These are phyloP conservation scores for Myxozyma geophila DNA, from an alignment of 805 yeast species.

Conservation along the genomic window DNA sequence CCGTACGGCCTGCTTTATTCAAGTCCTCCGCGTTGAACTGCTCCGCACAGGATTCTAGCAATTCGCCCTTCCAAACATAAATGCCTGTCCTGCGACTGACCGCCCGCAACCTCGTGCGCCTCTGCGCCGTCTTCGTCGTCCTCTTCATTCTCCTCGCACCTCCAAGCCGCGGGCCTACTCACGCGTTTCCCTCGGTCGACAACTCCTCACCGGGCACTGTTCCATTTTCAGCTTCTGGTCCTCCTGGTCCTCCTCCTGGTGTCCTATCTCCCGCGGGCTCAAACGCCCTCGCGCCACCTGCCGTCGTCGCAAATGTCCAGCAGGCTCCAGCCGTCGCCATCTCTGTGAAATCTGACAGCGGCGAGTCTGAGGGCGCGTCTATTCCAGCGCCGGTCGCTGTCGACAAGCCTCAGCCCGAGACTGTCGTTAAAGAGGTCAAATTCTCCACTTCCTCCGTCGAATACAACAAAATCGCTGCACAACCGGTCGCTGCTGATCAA, in stretches of 20 bases:
- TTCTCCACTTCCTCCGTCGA: background rate
- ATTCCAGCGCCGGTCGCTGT: background rate
- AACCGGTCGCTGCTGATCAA: background rate
- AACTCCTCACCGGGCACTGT: too few species aligned
- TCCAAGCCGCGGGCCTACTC: background rate
- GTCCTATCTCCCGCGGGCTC: too few species aligned
- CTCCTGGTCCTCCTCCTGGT: too few species aligned
- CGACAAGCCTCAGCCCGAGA: background rate
- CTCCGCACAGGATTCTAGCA: background rate
- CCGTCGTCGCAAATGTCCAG: background rate
- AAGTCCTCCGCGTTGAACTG: too few species aligned
- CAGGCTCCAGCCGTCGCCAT: background rate
- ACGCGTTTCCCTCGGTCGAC: too few species aligned
- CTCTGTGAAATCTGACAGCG: background rate
- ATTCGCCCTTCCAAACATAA: background rate
- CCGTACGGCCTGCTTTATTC: too few species aligned
- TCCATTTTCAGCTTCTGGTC: too few species aligned
- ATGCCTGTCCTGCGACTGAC: constrained; percentile 2
- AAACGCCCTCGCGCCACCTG: background rate
- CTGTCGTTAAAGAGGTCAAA: background rate
- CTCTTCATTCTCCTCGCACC: constrained; percentile 17
- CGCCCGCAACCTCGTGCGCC: constrained; percentile 9
- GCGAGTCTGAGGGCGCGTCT: background rate
- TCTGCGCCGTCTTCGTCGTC: constrained; percentile 16
- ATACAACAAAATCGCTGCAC: background rate